Evolutionary conservation across 2,329 filamentous ascomycete species (phyloP), one percentile per base, ranked within the genome.

Genomic region (Sclerotinia borealis): DNA sequence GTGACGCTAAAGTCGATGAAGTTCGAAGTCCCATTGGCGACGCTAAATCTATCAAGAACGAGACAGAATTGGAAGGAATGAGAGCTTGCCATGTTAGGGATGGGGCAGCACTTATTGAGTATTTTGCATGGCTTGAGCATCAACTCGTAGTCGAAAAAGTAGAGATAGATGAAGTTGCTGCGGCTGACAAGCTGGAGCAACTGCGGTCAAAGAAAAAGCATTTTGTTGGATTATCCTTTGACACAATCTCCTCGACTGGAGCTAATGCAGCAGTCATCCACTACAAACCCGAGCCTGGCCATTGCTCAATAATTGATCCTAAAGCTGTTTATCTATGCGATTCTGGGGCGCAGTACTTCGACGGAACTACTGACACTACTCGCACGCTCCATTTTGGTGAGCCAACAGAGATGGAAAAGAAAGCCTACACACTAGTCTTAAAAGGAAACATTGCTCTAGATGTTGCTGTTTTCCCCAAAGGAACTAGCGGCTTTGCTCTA

Each of bases 331-430:
- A 99, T 72, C 85, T 99, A 3, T 99, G 95, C 75, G 95, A 99
- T 76, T 98, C 95, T 27, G 95, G 95, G 27, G 95, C 91, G n/a
- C 95, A 99, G 76, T 99, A 93, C 72, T 81, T 90, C 3, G 95
- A 99, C 75, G 95, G 95, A 63, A 99, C 95, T 0, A 99, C 95
- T 0, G 95, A 99, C 73, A 96, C 92, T 0, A 99, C 95, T 6
- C 84, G 95, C 48, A 99, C 95, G 0, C 80, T 96, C 45, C 95
- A 99, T 73, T 98, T 98, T 74, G 91, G 92, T 52, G 83, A 86
- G 31, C 95, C 95, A 0, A 91, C 89, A 0, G 85, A 87, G 4
- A 89, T 90, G 72, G 93, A 99, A 77, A 90, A 85, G 72, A 91
- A 92, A 73, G 88, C 93, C 0, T 97, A 97, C 75, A 99, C 95